These are phyloP conservation scores for Trichoderma virens DNA, from an alignment of 495 filamentous ascomycete genomes.

Conservation along the genomic window DNA sequence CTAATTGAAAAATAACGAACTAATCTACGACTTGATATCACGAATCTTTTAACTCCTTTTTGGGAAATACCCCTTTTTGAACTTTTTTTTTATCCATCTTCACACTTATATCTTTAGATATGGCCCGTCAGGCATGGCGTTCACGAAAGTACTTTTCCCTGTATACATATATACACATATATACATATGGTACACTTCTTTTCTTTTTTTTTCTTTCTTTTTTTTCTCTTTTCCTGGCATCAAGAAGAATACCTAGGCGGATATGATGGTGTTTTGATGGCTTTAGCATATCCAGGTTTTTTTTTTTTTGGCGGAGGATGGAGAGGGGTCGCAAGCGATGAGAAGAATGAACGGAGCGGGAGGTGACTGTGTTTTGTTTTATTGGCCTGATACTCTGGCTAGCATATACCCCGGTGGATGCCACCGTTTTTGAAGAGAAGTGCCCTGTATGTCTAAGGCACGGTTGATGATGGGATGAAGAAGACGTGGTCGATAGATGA, in stretches of 20 bases:
- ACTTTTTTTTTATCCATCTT: neutral
- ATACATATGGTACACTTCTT: neutral
- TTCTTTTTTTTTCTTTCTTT: neutral
- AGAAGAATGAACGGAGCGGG: neutral
- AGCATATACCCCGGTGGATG: constrained; percentile 8
- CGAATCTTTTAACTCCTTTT: neutral
- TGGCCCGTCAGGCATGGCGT: neutral
- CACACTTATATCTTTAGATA: neutral
- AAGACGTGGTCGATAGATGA: neutral
- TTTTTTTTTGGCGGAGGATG: neutral
- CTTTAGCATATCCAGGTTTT: neutral
- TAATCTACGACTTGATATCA: neutral
- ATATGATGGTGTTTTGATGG: neutral
- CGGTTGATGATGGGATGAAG: neutral
- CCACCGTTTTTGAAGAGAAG: neutral
- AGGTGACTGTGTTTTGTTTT: neutral
- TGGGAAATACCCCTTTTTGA: neutral
- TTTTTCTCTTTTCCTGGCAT: neutral
- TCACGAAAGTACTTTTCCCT: neutral
- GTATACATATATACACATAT: neutral
- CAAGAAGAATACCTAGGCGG: neutral
- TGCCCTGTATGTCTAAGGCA: neutral
- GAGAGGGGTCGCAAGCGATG: neutral
- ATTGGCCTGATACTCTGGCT: neutral
- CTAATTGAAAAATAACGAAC: neutral